Evolutionary conservation across 2,329 filamentous ascomycete genomes (phyloP).

Genomic region (Calonectria multiphialidica): DNA sequence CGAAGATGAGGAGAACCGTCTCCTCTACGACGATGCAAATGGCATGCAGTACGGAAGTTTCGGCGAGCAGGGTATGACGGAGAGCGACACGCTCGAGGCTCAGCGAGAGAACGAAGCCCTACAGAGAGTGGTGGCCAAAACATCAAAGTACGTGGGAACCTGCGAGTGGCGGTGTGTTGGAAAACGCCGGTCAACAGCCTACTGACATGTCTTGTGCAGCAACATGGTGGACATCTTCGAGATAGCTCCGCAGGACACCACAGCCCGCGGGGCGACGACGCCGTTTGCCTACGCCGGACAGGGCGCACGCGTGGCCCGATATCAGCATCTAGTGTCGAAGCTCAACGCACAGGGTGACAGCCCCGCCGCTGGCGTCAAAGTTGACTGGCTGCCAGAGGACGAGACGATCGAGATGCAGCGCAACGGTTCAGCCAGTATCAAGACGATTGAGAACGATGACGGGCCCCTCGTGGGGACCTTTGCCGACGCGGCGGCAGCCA

Average conservation of each 20-base stretch:
- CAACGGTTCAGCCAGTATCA: slow-evolving; percentile 49
- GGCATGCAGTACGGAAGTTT: slow-evolving; percentile 73
- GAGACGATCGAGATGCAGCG: slow-evolving; percentile 60
- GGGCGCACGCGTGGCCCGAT: slow-evolving; percentile 67
- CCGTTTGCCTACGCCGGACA: slow-evolving; percentile 65
- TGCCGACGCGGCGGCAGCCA: slow-evolving; percentile 68
- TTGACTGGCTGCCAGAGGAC: slow-evolving; percentile 69
- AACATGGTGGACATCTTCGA: slow-evolving; percentile 78
- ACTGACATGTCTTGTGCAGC: slow-evolving; percentile 50
- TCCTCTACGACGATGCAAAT: slow-evolving; percentile 72
- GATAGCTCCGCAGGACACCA: slow-evolving; percentile 66
- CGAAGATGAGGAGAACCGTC: slow-evolving; percentile 70
- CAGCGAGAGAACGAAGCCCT: slow-evolving; percentile 75
- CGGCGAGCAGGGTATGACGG: slow-evolving; percentile 65
- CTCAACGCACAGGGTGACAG: slow-evolving; percentile 61
- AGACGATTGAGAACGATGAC: slow-evolving; percentile 49
- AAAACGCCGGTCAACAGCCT: slow-evolving; percentile 19
- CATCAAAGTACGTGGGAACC: slow-evolving; percentile 66
- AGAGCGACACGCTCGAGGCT: slow-evolving; percentile 71
- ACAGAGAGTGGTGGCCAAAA: slow-evolving; percentile 72
- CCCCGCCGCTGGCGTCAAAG: slow-evolving; percentile 56
- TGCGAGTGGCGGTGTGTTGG: background rate
- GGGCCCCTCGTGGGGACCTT: slow-evolving; percentile 70
- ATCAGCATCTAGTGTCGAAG: slow-evolving; percentile 72
- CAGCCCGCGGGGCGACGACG: slow-evolving; percentile 49